These are phyloP conservation scores for Phoenix roebelenii DNA, from an alignment of 176 grass and related monocot genomes.

Conservation along the genomic window DNA sequence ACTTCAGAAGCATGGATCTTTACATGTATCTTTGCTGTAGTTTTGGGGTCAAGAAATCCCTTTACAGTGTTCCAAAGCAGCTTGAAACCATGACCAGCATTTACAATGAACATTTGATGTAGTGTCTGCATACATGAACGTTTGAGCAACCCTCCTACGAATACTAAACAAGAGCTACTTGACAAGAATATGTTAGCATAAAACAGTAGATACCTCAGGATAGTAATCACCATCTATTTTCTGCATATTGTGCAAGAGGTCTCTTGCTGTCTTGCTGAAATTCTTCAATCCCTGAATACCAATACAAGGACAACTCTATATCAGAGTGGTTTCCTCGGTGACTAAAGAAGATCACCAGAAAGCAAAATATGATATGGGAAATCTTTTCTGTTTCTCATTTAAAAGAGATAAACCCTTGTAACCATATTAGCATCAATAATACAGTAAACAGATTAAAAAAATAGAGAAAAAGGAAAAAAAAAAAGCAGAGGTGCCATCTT, in stretches of 20 bases:
- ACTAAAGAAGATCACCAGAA: too few relatives aligned
- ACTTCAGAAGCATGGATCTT: slow-evolving; percentile 13
- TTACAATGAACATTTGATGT: slow-evolving; percentile 99
- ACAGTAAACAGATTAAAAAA: too few relatives aligned
- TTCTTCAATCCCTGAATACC: slow-evolving; percentile 79
- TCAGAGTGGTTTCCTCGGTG: too few relatives aligned
- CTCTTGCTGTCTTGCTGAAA: slow-evolving; percentile 86
- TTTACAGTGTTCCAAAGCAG: slow-evolving; percentile 89
- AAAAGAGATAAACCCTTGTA: too few relatives aligned
- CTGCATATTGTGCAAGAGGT: slow-evolving; percentile 65
- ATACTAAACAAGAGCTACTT: too few relatives aligned
- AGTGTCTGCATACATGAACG: slow-evolving; percentile 53
- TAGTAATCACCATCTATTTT: slow-evolving; percentile 97
- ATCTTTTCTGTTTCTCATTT: too few relatives aligned
- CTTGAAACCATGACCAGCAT: slow-evolving; percentile 87
- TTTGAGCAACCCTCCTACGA: too few relatives aligned
- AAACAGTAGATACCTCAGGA: slow-evolving; percentile 54
- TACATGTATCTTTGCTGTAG: slow-evolving; percentile 97
- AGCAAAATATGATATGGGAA: too few relatives aligned
- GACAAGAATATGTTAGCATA: too few relatives aligned
- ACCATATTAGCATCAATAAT: too few relatives aligned
- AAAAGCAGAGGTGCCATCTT: slow-evolving; percentile 13
- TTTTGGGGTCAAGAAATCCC: slow-evolving; percentile 97
- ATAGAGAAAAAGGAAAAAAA: too few relatives aligned
- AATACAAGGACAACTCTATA: background rate